Evolutionary conservation across 129 eudicot genomes (phyloP).

Genomic region (Flaveria ramosissima): DNA sequence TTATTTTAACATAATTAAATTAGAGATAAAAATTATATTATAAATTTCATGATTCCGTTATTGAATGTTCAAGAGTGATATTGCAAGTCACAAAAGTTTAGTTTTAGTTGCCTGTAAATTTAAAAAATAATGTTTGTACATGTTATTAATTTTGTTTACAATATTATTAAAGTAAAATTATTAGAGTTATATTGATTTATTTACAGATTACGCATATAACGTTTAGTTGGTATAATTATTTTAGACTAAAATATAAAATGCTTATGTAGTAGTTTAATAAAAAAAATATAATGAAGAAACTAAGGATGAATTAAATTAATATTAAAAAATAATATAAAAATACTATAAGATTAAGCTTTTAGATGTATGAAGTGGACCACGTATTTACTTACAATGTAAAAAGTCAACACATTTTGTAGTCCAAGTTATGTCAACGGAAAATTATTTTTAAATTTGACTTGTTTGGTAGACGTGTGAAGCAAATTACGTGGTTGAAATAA

Average conservation of each 20-base stretch:
- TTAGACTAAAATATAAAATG: too few species aligned
- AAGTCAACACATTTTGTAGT: conserved; percentile 36
- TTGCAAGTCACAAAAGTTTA: too few species aligned
- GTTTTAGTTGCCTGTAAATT: background rate
- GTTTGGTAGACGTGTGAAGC: conserved; percentile 36
- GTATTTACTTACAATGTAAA: background rate
- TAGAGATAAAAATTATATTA: background rate
- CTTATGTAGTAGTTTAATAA: background rate
- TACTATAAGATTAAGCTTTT: background rate
- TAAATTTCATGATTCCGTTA: too few species aligned
- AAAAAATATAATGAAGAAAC: background rate
- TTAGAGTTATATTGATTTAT: too few species aligned
- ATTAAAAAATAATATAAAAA: background rate
- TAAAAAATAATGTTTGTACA: too few species aligned
- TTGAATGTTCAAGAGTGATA: too few species aligned
- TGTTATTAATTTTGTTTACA: too few species aligned
- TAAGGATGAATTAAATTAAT: background rate
- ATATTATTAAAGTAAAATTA: too few species aligned
- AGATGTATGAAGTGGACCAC: conserved; percentile 32
- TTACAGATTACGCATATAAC: too few species aligned
- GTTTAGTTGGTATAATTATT: too few species aligned
- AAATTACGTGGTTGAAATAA: conserved; percentile 41
- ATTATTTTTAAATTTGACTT: conserved; percentile 37
- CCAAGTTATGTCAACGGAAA: conserved; percentile 25
- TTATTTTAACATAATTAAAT: too few species aligned